Percentiles rank a stretch among this genome's conserved stretches.
phyloP scores from a whole-genome alignment of 2,329 filamentous ascomycete genomes.

The Neofusicoccum sp. region DNA sequence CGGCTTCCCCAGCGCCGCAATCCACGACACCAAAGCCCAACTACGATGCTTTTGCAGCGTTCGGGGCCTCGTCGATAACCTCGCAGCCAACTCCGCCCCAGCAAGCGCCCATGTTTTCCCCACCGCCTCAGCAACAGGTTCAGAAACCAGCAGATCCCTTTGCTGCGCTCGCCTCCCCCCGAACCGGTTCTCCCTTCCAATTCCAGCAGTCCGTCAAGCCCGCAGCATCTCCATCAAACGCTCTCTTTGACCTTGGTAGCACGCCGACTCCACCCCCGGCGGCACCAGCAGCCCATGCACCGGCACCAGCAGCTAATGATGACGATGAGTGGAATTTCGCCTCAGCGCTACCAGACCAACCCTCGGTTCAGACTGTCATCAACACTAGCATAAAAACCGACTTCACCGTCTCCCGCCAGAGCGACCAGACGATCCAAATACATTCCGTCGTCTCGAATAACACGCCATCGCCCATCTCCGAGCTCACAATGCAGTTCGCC shows the following conservation, averaged over 20 bases:
- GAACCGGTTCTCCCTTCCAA: constrained; percentile 51
- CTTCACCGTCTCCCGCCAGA: constrained; percentile 65
- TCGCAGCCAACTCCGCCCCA: constrained; percentile 48
- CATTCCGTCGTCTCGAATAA: constrained; percentile 82
- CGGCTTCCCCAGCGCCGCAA: constrained; percentile 39
- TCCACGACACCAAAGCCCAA: constrained; percentile 50
- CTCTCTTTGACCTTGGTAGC: constrained; percentile 37
- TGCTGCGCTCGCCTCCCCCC: constrained; percentile 54
- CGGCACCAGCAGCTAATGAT: constrained; percentile 62
- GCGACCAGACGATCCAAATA: constrained; percentile 62
- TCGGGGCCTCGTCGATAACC: constrained; percentile 41
- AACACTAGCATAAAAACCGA: constrained; percentile 70
- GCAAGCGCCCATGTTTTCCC: constrained; percentile 38
- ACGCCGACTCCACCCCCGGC: constrained; percentile 20
- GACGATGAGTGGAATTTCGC: constrained; percentile 96
- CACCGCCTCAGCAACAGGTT: constrained; percentile 36
- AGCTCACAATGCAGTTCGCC: constrained; percentile 87
- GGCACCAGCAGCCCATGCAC: constrained; percentile 20
- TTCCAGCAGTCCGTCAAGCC: constrained; percentile 46
- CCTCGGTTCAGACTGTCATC: constrained; percentile 65
- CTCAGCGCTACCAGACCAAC: constrained; percentile 72
- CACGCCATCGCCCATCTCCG: constrained; percentile 66
- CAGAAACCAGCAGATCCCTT: constrained; percentile 56
- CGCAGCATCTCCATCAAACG: constrained; percentile 27
- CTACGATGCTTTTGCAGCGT: constrained; percentile 57